Percentiles rank a stretch among this genome's conserved stretches.
Evolutionary conservation across 2,329 filamentous ascomycete species (phyloP).

Genomic region (Leptographium procerum): DNA sequence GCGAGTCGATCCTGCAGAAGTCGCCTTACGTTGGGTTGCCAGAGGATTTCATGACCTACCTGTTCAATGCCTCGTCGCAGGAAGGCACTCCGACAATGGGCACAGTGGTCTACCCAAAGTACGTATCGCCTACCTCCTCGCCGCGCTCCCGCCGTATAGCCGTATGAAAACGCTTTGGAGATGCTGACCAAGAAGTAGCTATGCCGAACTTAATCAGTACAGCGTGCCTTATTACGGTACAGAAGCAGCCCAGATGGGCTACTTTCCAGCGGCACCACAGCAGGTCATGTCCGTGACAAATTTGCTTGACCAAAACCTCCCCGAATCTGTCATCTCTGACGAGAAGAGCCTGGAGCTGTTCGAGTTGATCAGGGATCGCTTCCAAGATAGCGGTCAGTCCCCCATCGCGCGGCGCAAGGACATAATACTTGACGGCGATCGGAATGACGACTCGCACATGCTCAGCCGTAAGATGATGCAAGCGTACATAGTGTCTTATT

Average conservation of each 20-base stretch:
- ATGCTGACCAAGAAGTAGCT: constrained; percentile 24
- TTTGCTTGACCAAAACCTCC: constrained; percentile 66
- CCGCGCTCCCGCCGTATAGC: neutral
- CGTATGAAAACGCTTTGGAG: neutral
- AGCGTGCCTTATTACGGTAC: constrained; percentile 36
- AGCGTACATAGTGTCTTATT: constrained; percentile 84
- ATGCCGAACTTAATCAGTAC: constrained; percentile 41
- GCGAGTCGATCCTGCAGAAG: constrained; percentile 65
- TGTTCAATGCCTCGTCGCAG: constrained; percentile 58
- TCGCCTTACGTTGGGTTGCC: constrained; percentile 76
- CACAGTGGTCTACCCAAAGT: constrained; percentile 40
- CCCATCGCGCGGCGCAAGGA: constrained; percentile 66
- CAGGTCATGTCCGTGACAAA: constrained; percentile 87
- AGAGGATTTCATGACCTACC: constrained; percentile 75
- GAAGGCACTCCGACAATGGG: constrained; percentile 37
- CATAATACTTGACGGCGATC: constrained; percentile 66
- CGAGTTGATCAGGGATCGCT: constrained; percentile 68
- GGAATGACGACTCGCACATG: constrained; percentile 51
- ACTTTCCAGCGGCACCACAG: constrained; percentile 49
- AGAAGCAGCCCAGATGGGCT: constrained; percentile 37
- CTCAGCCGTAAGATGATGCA: constrained; percentile 93
- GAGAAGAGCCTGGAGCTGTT: constrained; percentile 77
- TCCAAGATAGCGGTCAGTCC: constrained; percentile 68
- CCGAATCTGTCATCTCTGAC: constrained; percentile 72
- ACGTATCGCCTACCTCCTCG: constrained; percentile 16